Conservation (phyloP, 2,329 filamentous ascomycete species). For the Trichophyton simii region DNA sequence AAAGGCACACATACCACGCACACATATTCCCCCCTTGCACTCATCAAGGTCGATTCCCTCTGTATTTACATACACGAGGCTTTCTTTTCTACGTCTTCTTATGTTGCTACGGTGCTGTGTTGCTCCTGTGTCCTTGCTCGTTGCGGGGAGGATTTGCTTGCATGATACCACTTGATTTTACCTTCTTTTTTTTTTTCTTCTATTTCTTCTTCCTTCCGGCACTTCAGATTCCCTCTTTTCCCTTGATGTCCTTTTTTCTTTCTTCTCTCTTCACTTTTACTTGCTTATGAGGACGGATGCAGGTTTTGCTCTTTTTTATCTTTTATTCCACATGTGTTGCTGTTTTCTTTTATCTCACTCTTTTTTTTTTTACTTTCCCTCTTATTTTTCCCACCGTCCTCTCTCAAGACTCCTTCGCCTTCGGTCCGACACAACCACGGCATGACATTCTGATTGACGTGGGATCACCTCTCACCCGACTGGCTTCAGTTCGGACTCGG, state of each 20-base stretch:
- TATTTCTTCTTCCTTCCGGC: neutral
- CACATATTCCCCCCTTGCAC: neutral
- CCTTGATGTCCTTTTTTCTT: slow-evolving; percentile 14
- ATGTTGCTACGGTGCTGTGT: slow-evolving; percentile 1
- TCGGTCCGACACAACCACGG: neutral
- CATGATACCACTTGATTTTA: slow-evolving; percentile 4
- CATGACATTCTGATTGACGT: neutral
- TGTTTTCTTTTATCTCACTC: no score
- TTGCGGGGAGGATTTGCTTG: neutral
- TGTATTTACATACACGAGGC: neutral
- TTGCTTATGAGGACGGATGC: slow-evolving; percentile 1
- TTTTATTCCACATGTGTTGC: slow-evolving; percentile 9
- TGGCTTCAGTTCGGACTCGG: neutral
- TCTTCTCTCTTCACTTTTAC: slow-evolving; percentile 11
- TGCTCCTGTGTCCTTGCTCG: neutral
- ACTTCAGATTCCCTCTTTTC: slow-evolving; percentile 5
- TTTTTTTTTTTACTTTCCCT: neutral
- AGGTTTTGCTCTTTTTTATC: slow-evolving; percentile 13
- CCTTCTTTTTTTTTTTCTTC: slow-evolving; percentile 2
- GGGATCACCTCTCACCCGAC: neutral
- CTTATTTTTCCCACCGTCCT: neutral
- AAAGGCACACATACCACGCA: neutral
- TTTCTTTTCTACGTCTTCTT: no score
- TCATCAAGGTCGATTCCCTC: neutral
- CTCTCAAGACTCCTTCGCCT: neutral